Evolutionary conservation across 352 stramenopile species (phyloP).

Genomic region (Globisporangium sylvaticum): DNA sequence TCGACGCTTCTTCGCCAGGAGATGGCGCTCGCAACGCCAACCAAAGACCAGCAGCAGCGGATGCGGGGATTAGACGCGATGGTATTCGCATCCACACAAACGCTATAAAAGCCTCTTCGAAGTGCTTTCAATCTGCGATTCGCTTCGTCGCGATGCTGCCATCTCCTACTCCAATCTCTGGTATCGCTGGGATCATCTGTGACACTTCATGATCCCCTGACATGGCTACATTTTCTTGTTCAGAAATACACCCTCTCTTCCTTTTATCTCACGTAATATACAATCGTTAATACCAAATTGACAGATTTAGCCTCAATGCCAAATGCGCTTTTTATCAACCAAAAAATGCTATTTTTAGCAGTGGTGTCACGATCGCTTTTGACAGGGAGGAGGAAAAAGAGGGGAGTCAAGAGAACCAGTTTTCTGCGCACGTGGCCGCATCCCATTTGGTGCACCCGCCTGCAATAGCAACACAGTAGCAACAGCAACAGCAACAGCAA

Average conservation of each 20-base stretch:
- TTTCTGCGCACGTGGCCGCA: not conserved
- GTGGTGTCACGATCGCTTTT: not conserved
- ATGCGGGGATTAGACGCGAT: not conserved
- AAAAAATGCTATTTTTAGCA: not conserved
- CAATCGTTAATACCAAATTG: not conserved
- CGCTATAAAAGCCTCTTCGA: no score
- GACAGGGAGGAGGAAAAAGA: not conserved
- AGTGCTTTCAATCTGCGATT: not conserved
- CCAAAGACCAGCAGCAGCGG: not conserved
- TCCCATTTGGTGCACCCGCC: not conserved
- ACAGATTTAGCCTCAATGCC: not conserved
- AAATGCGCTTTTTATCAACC: no score
- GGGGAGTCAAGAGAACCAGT: not conserved
- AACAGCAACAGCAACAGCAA: not conserved
- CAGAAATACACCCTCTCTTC: not conserved
- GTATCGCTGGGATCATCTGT: not conserved
- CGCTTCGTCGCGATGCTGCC: not conserved
- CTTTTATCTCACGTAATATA: not conserved
- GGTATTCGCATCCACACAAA: not conserved
- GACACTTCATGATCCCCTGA: not conserved
- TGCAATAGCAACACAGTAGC: not conserved
- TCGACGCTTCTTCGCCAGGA: conserved; percentile 35
- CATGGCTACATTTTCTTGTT: not conserved
- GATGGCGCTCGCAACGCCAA: not conserved
- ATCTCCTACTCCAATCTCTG: not conserved